Evolutionary conservation across 345 rosid species (phyloP), one percentile per base, ranked within the genome.

Genomic region (Salix suchowensis): DNA sequence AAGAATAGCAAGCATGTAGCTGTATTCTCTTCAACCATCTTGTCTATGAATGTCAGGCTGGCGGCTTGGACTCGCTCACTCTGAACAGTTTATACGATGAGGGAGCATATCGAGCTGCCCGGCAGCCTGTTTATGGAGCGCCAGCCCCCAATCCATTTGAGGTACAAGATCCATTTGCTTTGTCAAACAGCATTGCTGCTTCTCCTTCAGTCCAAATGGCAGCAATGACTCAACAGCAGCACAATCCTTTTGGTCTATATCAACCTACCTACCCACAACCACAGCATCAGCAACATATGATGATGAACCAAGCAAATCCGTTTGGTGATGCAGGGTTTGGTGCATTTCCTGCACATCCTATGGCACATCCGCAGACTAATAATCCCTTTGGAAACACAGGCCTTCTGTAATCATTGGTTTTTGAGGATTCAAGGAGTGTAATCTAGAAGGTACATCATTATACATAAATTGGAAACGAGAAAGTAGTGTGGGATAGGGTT

Each of bases 81-180:
- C 85, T 96, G 66, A 88, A 86, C 87, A 96, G 98, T 77, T 85
- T 94, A 74, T 94, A 92, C 34, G 96, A 96, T 30, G 94, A 90
- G 62, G 97, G 82, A 52, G 95, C 94, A 61, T 91, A 92, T 84
- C 88, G 91, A 86, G 96, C 97, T 37, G 73, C 95, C 12, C 99
- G 86, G 80, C 97, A 84, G 72, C 93, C 97, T 24, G 88, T 84
- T 24, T 94, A 94, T 42, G 99, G 97, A 54, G 81, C 81, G 48
- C 89, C 96, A 46, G 97, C 97, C 36, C 96, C 97, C 26, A 94
- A 96, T 55, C 99, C 99, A 4, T 96, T 96, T 26, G 98, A 87
- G 84, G 87, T 85, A 11, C 94, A 90, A 4, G 98, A 93, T 78
- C 94, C 96, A 40, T 96, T 92, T 67, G 79, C 84, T 11, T 32